Percentiles rank a stretch among this genome's conserved stretches.
phyloP scores from a whole-genome alignment of 2,329 filamentous ascomycete genomes.

The Penicillium sp. region DNA sequence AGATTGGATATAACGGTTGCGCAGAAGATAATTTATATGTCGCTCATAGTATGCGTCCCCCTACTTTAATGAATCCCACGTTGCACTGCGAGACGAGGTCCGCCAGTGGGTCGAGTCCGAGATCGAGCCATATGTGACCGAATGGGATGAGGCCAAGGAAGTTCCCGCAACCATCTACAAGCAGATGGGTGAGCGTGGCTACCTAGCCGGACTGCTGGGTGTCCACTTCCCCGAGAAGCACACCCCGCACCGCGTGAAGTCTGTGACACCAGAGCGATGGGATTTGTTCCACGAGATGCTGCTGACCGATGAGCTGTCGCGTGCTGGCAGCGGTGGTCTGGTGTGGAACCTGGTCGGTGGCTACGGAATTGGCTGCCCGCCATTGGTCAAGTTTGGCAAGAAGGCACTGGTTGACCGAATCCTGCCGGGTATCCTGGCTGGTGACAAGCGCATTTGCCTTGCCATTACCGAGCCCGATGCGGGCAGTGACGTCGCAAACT shows the following conservation, averaged over 20 bases:
- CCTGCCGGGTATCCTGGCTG: slow-evolving; percentile 79
- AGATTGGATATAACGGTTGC: neutral
- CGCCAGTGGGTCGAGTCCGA: slow-evolving; percentile 87
- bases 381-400: slow-evolving; percentile 86
- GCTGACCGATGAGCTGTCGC: slow-evolving; percentile 89
- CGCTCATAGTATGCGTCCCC: slow-evolving; percentile 78
- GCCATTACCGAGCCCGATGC: slow-evolving; percentile 97
- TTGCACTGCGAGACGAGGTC: slow-evolving; percentile 82
- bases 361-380: slow-evolving; percentile 92
- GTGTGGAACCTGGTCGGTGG: slow-evolving; percentile 97
- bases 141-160: slow-evolving; percentile 95
- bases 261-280: slow-evolving; percentile 84
- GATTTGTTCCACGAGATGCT: slow-evolving; percentile 98
- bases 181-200: slow-evolving; percentile 89
- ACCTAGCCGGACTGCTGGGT: slow-evolving; percentile 85
- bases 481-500: slow-evolving; percentile 89
- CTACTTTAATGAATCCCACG: slow-evolving; percentile 94
- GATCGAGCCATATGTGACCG: slow-evolving; percentile 85
- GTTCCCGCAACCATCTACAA: slow-evolving; percentile 90
- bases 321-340: slow-evolving; percentile 82
- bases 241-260: slow-evolving; percentile 67
- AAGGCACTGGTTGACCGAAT: slow-evolving; percentile 82
- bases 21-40: slow-evolving; percentile 11
- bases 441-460: slow-evolving; percentile 95
- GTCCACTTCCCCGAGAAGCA: slow-evolving; percentile 73